phyloP scores from a whole-genome alignment of 495 filamentous ascomycete genomes.

The Articulospora tetracladia region DNA sequence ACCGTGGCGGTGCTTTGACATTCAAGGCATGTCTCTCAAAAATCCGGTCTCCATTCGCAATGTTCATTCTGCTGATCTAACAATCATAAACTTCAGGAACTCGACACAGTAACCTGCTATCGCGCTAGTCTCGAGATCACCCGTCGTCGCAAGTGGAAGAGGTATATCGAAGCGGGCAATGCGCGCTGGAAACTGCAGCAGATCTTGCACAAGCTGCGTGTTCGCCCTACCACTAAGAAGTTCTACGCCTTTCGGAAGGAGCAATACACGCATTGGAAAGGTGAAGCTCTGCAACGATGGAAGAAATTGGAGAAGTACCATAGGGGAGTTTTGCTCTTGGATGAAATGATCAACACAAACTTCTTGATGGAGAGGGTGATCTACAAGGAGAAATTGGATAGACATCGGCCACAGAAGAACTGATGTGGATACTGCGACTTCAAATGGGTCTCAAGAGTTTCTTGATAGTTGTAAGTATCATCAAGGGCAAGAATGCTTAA shows the following conservation, averaged over 20 bases:
- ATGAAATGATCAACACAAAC: slow-evolving; percentile 13
- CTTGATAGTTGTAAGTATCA: too few relatives aligned
- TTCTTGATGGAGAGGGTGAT: slow-evolving; percentile 12
- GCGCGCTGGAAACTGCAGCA: slow-evolving; percentile 3
- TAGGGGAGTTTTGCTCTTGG: slow-evolving; percentile 7
- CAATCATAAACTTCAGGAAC: neutral
- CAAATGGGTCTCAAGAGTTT: too few relatives aligned
- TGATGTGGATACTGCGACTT: neutral
- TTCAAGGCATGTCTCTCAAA: slow-evolving; percentile 6
- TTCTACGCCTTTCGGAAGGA: neutral
- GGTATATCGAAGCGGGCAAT: slow-evolving; percentile 7
- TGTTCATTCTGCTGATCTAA: neutral
- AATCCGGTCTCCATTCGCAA: neutral
- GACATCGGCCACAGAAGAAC: neutral
- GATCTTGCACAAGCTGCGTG: neutral
- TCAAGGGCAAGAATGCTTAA: too few relatives aligned
- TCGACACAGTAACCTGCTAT: slow-evolving; percentile 13
- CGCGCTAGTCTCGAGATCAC: slow-evolving; percentile 3
- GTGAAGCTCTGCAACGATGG: slow-evolving; percentile 2
- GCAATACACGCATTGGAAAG: slow-evolving; percentile 2
- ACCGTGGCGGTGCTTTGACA: slow-evolving; percentile 5
- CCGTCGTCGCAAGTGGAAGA: slow-evolving; percentile 9
- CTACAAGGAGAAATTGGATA: neutral
- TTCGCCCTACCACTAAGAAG: neutral
- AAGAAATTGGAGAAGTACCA: slow-evolving; percentile 10